Evolutionary conservation across 495 filamentous ascomycete species (phyloP).

Genomic region (Annulohypoxylon stygium): DNA sequence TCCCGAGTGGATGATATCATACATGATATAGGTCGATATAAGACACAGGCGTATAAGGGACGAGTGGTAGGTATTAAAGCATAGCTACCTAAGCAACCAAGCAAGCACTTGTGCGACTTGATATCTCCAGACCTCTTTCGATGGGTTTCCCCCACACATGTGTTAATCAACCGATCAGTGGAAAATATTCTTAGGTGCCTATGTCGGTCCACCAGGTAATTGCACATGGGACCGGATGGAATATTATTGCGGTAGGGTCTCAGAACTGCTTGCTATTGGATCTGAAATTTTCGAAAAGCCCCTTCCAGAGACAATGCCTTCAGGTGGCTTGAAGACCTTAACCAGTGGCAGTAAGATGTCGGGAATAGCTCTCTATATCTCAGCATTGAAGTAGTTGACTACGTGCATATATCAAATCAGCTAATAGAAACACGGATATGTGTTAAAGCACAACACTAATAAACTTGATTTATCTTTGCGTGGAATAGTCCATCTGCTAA

Average conservation of each 20-base stretch:
- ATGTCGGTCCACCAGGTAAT: neutral
- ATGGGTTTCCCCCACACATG: neutral
- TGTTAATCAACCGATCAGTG: neutral
- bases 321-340: neutral
- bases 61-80: neutral
- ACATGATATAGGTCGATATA: neutral
- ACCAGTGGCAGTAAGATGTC: neutral
- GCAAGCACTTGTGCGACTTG: neutral
- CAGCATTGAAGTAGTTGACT: neutral
- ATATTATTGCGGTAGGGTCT: neutral
- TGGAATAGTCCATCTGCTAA: neutral
- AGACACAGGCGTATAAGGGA: no score
- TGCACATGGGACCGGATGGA: neutral
- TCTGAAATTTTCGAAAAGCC: neutral
- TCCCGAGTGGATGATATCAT: constrained; percentile 1
- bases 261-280: neutral
- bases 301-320: neutral
- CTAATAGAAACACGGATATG: neutral
- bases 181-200: neutral
- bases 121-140: neutral
- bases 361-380: neutral
- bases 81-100: neutral
- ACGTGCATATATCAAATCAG: neutral
- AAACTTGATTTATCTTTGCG: neutral
- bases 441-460: neutral